Evolutionary conservation across 1,284 basidiomycete species (phyloP).

Genomic region (Cryptococcus sp.): DNA sequence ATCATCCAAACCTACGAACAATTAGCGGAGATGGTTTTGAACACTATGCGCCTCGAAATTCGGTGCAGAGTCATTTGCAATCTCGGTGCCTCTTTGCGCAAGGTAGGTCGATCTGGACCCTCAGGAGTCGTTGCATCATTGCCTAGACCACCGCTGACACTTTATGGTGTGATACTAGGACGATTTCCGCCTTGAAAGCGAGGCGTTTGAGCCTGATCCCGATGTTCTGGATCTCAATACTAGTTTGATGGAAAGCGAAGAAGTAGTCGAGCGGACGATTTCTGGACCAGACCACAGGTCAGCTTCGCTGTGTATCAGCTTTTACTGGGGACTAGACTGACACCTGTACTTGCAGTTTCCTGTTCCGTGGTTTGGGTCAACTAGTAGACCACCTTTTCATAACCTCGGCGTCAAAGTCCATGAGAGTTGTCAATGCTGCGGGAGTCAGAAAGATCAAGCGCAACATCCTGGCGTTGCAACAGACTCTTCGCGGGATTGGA

Average conservation of each 20-base stretch:
- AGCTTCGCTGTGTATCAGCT: conserved; percentile 32
- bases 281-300: conserved; percentile 68
- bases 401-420: conserved; percentile 64
- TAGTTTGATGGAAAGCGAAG: conserved; percentile 76
- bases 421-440: conserved; percentile 70
- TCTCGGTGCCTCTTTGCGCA: conserved; percentile 72
- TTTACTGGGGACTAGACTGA: neutral
- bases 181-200: conserved; percentile 75
- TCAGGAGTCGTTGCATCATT: no score
- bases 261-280: conserved; percentile 65
- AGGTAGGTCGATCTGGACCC: conserved; percentile 56
- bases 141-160: no score
- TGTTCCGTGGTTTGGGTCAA: conserved; percentile 82
- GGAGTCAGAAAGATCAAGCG: conserved; percentile 87
- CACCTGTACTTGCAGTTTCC: conserved; percentile 56
- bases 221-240: conserved; percentile 85
- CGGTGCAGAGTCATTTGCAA: conserved; percentile 82
- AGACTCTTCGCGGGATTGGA: conserved; percentile 77
- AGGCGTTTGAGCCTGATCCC: conserved; percentile 85
- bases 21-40: conserved; percentile 79
- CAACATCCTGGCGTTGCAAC: conserved; percentile 89
- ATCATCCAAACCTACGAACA: conserved; percentile 86
- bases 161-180: conserved; percentile 58
- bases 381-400: conserved; percentile 85
- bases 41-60: conserved; percentile 86